These are phyloP conservation scores for Starmerella bombicola DNA, from an alignment of 805 yeast genomes.

Conservation along the genomic window DNA sequence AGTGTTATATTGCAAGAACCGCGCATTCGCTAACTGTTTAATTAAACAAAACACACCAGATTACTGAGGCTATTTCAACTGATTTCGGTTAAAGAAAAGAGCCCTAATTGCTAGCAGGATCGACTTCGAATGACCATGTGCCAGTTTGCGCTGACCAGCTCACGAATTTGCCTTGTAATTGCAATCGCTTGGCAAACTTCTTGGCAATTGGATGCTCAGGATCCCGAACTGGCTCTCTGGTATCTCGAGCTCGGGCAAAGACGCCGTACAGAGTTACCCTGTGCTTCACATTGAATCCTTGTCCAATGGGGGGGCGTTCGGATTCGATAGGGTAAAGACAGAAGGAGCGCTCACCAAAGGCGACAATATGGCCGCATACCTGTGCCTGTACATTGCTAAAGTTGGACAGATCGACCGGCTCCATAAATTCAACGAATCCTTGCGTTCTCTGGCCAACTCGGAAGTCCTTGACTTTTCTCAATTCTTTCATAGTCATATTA, in stretches of 20 bases:
- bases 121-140: constrained; percentile 31
- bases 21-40: too few species aligned
- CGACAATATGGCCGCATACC: constrained; percentile 53
- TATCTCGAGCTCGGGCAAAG: constrained; percentile 64
- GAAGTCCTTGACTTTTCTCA: constrained; percentile 51
- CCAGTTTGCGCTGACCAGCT: constrained; percentile 62
- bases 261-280: constrained; percentile 64
- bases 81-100: too few species aligned
- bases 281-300: constrained; percentile 72
- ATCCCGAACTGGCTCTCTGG: constrained; percentile 62
- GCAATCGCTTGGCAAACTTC: constrained; percentile 56
- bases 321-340: constrained; percentile 60
- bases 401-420: constrained; percentile 73
- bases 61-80: too few species aligned
- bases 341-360: constrained; percentile 48
- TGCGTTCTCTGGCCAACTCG: constrained; percentile 65
- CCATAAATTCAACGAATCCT: constrained; percentile 65
- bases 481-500: constrained; percentile 46
- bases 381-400: constrained; percentile 44
- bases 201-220: constrained; percentile 59
- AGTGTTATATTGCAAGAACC: too few species aligned
- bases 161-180: constrained; percentile 48
- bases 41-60: too few species aligned
- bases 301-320: constrained; percentile 54
- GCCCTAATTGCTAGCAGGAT: constrained; percentile 9